Evolutionary conservation across 805 yeast genomes (phyloP).

Genomic region (Komagataella ulmi): DNA sequence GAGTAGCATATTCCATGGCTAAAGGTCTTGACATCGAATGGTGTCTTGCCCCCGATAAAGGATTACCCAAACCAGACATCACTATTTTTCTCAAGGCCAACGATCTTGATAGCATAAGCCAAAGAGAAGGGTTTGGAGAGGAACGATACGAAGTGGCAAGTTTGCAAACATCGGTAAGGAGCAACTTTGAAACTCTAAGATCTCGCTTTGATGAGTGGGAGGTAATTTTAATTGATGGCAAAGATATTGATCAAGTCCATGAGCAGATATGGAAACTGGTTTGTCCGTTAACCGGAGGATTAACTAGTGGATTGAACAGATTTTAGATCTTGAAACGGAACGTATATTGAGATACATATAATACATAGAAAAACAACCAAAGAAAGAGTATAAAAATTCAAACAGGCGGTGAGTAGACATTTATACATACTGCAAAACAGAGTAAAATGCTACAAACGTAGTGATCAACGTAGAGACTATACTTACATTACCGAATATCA

Average conservation of each 20-base stretch:
- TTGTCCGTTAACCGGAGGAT: slow-evolving; percentile 7
- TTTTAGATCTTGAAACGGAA: slow-evolving; percentile 4
- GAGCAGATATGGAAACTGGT: slow-evolving; percentile 26
- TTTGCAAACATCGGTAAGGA: slow-evolving; percentile 64
- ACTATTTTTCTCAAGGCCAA: slow-evolving; percentile 62
- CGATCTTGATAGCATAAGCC: slow-evolving; percentile 25
- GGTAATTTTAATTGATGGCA: slow-evolving; percentile 46
- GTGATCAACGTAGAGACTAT: slow-evolving; percentile 31
- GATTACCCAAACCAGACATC: slow-evolving; percentile 78
- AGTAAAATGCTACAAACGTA: slow-evolving; percentile 33
- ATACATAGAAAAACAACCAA: slow-evolving; percentile 1
- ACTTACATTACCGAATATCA: slow-evolving; percentile 33
- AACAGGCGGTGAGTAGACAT: slow-evolving; percentile 3
- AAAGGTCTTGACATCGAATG: slow-evolving; percentile 63
- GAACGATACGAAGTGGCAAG: slow-evolving; percentile 74
- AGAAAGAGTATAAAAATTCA: slow-evolving; percentile 2
- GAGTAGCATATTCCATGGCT: slow-evolving; percentile 85
- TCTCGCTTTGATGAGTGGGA: slow-evolving; percentile 24
- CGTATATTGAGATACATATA: background rate
- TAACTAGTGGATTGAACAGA: slow-evolving; percentile 3
- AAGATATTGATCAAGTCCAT: slow-evolving; percentile 42
- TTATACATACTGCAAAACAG: slow-evolving; percentile 10
- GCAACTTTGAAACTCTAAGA: slow-evolving; percentile 28
- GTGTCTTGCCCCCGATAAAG: slow-evolving; percentile 74
- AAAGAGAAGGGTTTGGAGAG: slow-evolving; percentile 80